Percentiles rank a stretch among this genome's conserved stretches.
Conservation (phyloP, 1,284 basidiomycete species). For the Cutaneotrichosporon mucoides region DNA sequence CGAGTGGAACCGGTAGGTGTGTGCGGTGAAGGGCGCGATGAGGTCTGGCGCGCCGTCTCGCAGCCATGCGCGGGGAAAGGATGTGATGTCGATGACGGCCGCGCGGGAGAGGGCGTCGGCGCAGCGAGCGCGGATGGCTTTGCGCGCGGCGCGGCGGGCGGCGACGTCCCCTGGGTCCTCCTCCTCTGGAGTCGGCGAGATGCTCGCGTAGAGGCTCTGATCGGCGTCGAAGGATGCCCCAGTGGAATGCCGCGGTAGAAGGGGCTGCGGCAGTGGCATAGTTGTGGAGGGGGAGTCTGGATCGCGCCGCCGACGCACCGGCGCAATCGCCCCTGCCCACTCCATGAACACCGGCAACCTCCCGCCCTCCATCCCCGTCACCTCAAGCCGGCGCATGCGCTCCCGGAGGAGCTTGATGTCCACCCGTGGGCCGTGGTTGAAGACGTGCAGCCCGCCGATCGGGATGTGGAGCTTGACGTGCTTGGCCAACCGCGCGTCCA, state of each 20-base stretch:
- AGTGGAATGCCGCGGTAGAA: no score
- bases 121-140: background rate
- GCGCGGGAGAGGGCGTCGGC: background rate
- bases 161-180: background rate
- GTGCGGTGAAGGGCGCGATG: background rate
- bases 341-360: background rate
- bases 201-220: background rate
- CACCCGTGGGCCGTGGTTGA: background rate
- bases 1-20: background rate
- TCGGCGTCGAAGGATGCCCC: background rate
- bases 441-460: background rate
- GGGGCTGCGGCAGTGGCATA: background rate
- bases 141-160: background rate
- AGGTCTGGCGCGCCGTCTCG: background rate
- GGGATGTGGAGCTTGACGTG: slow-evolving; percentile 5
- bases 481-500: background rate
- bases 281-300: no score
- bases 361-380: background rate
- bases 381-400: background rate
- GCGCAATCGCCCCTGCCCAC: background rate
- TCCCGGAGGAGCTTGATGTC: background rate
- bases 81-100: background rate
- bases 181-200: background rate
- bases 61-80: background rate
- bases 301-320: background rate